Conservation (phyloP, 805 yeast species). For the Suhomyces sp. region DNA sequence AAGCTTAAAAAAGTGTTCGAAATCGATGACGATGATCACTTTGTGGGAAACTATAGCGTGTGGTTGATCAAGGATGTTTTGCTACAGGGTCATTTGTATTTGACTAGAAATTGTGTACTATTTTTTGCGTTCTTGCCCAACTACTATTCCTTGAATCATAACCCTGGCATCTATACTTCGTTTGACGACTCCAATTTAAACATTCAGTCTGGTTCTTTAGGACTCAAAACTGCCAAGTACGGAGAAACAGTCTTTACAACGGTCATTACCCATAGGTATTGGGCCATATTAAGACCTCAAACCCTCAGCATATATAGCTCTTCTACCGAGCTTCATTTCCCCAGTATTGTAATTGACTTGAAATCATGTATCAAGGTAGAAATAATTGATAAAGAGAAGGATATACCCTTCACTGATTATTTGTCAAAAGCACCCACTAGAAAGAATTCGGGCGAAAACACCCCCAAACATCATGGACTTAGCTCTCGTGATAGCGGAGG, state of each 20-base stretch:
- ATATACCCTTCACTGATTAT: not conserved
- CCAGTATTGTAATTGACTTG: slow-evolving; percentile 70
- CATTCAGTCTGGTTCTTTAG: slow-evolving; percentile 37
- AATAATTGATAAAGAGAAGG: slow-evolving; percentile 30
- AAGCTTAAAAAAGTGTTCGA: slow-evolving; percentile 37
- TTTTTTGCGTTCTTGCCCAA: slow-evolving; percentile 81
- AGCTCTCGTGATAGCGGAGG: not conserved
- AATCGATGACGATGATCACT: slow-evolving; percentile 52
- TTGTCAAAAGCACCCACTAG: not conserved
- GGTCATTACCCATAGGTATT: slow-evolving; percentile 51
- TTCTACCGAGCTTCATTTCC: slow-evolving; percentile 83
- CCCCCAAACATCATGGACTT: not conserved
- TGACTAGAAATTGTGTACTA: slow-evolving; percentile 61
- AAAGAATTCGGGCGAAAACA: not conserved
- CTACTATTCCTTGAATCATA: slow-evolving; percentile 4
- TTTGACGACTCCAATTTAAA: slow-evolving; percentile 24
- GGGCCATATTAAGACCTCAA: slow-evolving; percentile 76
- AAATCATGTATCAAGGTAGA: slow-evolving; percentile 61
- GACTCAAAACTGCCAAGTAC: slow-evolving; percentile 36
- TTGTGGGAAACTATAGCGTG: slow-evolving; percentile 61
- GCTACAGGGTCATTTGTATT: slow-evolving; percentile 78
- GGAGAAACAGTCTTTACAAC: slow-evolving; percentile 36
- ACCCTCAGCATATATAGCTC: slow-evolving; percentile 65
- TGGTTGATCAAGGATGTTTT: slow-evolving; percentile 84
- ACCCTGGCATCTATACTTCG: slow-evolving; percentile 3